Base-by-base conservation (phyloP, 2,329 filamentous ascomycete genomes). In the Xylogone sp. region DNA sequence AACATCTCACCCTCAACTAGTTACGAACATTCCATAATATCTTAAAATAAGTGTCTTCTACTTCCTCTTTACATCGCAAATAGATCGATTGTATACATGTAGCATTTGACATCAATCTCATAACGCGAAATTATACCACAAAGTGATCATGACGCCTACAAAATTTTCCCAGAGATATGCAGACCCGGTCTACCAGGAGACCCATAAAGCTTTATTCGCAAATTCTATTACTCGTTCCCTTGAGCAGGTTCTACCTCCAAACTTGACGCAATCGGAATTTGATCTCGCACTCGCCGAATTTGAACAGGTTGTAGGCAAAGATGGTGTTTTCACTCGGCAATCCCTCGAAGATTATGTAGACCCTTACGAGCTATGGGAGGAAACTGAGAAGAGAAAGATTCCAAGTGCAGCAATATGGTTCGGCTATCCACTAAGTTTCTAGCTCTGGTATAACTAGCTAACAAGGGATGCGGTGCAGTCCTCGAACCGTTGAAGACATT, bases 361-460 rank as follows among this genome's bases (percentile, higher is more conserved):
- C 49, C 73, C 73, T 1, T 76, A 75, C 49, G 72, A 76, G 59
- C 64, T 75, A 9, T 67, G 67, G 2, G 73, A 75, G 53, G 64
- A 63, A 2, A 67, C 68, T 5, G 63, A 66, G 3, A 61, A 65
- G 49, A 65, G 72, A 21, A 71, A 67, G 43, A 65, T 75, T 43
- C 71, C 73, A 2, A 71, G 71, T 45, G 73, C 71, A 6, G 73
- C 73, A 7, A 68, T 75, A 16, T 70, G 72, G 62, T 71, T 49
- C 57, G 63, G 8, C 7, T 31, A 31, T 31, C 8, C 13, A 13
- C 27, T 31, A 7, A 31, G n/a, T n/a, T n/a, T 45, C 9, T 16
- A 13, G 27, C 20, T 6, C 4, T 16, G 19, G 7, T 5, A n/a
- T 24, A 20, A 16, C 27, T 31, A 31, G 27, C 21, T 34, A n/a